Conservation (phyloP, 106 monocot species). For the Apostasia ramifera region DNA sequence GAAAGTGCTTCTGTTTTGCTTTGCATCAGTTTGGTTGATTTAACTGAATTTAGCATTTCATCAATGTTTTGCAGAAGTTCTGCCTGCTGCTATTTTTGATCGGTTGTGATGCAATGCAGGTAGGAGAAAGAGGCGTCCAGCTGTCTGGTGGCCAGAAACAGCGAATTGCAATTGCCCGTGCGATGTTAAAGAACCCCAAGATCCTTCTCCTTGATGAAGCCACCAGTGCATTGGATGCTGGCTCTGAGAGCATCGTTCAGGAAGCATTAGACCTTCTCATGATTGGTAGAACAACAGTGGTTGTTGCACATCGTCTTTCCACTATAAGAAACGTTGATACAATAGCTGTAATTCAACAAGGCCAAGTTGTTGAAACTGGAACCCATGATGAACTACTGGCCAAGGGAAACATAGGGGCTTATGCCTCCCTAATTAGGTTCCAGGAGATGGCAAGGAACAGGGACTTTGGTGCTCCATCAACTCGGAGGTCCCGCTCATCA, state of each 20-base stretch:
- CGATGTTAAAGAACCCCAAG: slow-evolving; percentile 96
- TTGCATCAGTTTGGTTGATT: no score
- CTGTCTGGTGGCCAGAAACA: slow-evolving; percentile 99
- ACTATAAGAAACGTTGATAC: slow-evolving; percentile 86
- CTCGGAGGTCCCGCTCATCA: slow-evolving; percentile 67
- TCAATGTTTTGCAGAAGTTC: no score
- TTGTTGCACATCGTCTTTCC: slow-evolving; percentile 91
- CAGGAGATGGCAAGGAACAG: slow-evolving; percentile 82
- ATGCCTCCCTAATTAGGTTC: slow-evolving; percentile 75
- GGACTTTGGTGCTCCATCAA: slow-evolving; percentile 62
- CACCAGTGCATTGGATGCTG: slow-evolving; percentile 90
- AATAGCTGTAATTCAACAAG: slow-evolving; percentile 97
- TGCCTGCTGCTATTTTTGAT: neutral
- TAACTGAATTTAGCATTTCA: no score
- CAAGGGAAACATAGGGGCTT: slow-evolving; percentile 72
- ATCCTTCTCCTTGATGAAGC: slow-evolving; percentile 97
- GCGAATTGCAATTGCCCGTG: slow-evolving; percentile 91
- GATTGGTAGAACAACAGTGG: slow-evolving; percentile 95
- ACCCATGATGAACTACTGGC: slow-evolving; percentile 83
- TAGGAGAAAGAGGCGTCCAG: slow-evolving; percentile 89
- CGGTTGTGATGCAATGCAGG: slow-evolving; percentile 28
- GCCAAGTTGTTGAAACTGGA: slow-evolving; percentile 92
- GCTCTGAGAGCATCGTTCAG: slow-evolving; percentile 90
- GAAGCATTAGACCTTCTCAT: slow-evolving; percentile 95
- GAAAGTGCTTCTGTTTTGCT: no score